Conservation (phyloP, 108 stramenopile genomes). For the Conticribra guillardii region DNA sequence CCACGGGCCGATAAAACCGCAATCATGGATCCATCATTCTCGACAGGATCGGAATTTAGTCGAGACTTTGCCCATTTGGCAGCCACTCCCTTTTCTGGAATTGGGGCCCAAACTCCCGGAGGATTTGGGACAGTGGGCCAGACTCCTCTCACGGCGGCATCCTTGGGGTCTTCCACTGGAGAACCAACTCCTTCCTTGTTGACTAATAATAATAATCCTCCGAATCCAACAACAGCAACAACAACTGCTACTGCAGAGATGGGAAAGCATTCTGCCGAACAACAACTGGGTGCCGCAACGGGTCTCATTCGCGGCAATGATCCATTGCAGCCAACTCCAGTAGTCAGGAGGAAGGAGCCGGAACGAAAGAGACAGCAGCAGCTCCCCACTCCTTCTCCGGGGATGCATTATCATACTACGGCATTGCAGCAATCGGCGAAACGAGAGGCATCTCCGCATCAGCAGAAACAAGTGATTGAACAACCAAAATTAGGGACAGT, state of each 20-base stretch:
- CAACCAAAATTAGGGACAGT: slow-evolving; percentile 3
- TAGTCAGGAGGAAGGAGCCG: slow-evolving; percentile 23
- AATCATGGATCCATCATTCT: slow-evolving; percentile 4
- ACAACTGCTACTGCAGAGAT: not conserved
- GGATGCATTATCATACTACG: slow-evolving; percentile 31
- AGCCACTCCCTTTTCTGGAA: not conserved
- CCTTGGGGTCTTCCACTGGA: slow-evolving; percentile 14
- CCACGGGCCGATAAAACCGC: slow-evolving; percentile 1
- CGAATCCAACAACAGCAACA: slow-evolving; percentile 17
- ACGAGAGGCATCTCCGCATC: slow-evolving; percentile 6
- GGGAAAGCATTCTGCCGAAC: not conserved
- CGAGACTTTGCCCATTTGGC: slow-evolving; percentile 15
- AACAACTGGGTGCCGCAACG: slow-evolving; percentile 19
- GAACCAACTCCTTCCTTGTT: slow-evolving; percentile 1
- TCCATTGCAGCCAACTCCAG: slow-evolving; percentile 44
- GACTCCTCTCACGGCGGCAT: slow-evolving; percentile 36
- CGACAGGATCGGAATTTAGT: not conserved
- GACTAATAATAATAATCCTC: slow-evolving; percentile 10
- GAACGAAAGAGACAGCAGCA: slow-evolving; percentile 20
- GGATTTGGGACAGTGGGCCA: slow-evolving; percentile 22
- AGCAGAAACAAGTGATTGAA: slow-evolving; percentile 3
- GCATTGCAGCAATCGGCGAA: slow-evolving; percentile 3
- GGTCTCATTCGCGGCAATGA: slow-evolving; percentile 40
- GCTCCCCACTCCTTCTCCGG: slow-evolving; percentile 27
- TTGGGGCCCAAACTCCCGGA: slow-evolving; percentile 7